Conservation (phyloP, 2,329 filamentous ascomycete genomes). For the Verticillium tricorpus region DNA sequence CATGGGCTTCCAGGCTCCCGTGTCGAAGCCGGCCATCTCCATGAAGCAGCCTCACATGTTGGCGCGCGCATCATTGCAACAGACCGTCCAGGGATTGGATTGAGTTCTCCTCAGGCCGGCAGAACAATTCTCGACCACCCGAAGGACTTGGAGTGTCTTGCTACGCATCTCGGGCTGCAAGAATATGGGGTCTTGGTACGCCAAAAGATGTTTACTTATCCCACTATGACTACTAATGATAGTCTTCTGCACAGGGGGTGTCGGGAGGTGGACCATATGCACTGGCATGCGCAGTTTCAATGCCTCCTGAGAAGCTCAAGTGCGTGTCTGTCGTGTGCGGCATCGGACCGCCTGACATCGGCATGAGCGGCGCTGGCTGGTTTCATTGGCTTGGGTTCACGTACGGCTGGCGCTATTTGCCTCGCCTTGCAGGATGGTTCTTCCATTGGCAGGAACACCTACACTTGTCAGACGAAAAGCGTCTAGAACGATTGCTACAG, state of each 20-base stretch:
- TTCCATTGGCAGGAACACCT: constrained; percentile 3
- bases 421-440: constrained; percentile 8
- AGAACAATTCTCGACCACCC: constrained; percentile 23
- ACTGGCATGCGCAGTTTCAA: constrained; percentile 12
- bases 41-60: constrained; percentile 18
- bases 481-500: constrained; percentile 2
- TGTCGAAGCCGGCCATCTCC: constrained; percentile 25
- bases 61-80: constrained; percentile 29
- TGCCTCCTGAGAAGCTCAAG: constrained; percentile 10
- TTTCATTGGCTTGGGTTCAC: constrained; percentile 12
- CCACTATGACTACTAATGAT: neutral
- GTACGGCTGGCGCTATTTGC: constrained; percentile 9
- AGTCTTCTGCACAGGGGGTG: constrained; percentile 3
- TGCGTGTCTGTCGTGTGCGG: constrained; percentile 14
- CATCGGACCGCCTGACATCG: constrained; percentile 15
- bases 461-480: constrained; percentile 5
- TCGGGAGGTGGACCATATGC: constrained; percentile 18
- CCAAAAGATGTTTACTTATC: neutral
- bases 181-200: constrained; percentile 8
- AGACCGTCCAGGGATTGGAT: constrained; percentile 38
- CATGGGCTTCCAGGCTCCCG: constrained; percentile 38
- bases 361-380: constrained; percentile 13
- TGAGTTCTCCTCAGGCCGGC: constrained; percentile 28
- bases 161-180: constrained; percentile 5
- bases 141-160: constrained; percentile 8